A percentile compares a stretch with the other conserved stretches of the same genome.
phyloP scores from a whole-genome alignment of 345 rosid species.

The Eucalyptus curtisii region DNA sequence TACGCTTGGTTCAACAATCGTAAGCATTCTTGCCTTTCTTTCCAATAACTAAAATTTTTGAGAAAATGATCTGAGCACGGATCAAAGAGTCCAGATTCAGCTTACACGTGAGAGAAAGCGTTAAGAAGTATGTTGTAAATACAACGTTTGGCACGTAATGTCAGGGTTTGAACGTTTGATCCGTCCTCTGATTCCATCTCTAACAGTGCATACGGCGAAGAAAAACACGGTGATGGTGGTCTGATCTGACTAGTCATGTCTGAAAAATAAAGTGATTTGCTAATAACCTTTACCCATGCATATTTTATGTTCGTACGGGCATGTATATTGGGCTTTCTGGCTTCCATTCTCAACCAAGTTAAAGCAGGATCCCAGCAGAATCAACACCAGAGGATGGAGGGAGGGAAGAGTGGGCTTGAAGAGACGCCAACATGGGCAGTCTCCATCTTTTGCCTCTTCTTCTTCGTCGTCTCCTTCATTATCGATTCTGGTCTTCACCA shows the following conservation, averaged over 20 bases:
- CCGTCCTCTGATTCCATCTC: neutral
- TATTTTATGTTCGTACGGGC: neutral
- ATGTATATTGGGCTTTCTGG: neutral
- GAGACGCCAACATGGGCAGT: constrained; percentile 15
- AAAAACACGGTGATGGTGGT: neutral
- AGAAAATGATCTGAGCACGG: neutral
- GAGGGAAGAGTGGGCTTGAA: neutral
- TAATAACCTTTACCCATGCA: neutral
- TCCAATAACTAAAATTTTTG: neutral
- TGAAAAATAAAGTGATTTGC: neutral
- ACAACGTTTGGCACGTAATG: neutral
- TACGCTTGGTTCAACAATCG: neutral
- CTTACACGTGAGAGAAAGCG: neutral
- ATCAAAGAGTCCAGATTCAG: neutral
- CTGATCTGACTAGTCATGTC: neutral
- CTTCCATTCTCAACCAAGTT: neutral
- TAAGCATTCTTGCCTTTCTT: neutral
- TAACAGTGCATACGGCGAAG: neutral
- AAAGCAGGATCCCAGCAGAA: neutral
- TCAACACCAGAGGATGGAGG: neutral
- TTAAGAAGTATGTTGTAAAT: neutral
- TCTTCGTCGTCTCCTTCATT: neutral
- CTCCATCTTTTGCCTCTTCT: constrained; percentile 6
- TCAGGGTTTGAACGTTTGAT: neutral
- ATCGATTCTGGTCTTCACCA: constrained; percentile 5